phyloP scores from a whole-genome alignment of 352 stramenopile species.

The Pythium monospermum region DNA sequence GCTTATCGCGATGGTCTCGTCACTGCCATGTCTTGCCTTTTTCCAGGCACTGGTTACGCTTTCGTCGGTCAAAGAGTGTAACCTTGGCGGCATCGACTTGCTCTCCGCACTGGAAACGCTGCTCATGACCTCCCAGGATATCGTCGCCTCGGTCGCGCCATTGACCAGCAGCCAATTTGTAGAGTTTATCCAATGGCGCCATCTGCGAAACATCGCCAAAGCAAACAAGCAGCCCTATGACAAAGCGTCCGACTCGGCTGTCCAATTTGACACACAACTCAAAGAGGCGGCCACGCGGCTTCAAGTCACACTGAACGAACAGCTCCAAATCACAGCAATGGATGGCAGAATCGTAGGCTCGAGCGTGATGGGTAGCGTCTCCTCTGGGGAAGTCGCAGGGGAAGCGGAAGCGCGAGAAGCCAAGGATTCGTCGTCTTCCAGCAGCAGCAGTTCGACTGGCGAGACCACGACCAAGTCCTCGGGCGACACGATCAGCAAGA shows the following conservation, averaged over 20 bases:
- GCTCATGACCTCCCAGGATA: slow-evolving; percentile 50
- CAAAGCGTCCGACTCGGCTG: slow-evolving; percentile 38
- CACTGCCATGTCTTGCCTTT: slow-evolving; percentile 41
- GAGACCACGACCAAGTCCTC: background rate
- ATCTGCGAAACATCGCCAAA: slow-evolving; percentile 45
- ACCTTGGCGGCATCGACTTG: slow-evolving; percentile 41
- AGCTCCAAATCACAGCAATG: slow-evolving; percentile 5
- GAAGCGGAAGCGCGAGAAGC: too few species aligned
- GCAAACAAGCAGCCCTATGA: slow-evolving; percentile 42
- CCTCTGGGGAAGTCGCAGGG: too few species aligned
- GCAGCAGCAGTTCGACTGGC: too few species aligned
- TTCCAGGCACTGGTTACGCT: slow-evolving; percentile 35
- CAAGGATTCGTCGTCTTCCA: too few species aligned
- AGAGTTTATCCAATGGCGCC: slow-evolving; percentile 51
- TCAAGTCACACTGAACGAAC: slow-evolving; percentile 3
- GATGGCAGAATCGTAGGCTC: slow-evolving; percentile 2
- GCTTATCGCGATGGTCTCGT: slow-evolving; percentile 39
- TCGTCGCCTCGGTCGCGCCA: slow-evolving; percentile 22
- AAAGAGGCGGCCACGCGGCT: background rate
- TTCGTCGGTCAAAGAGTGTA: slow-evolving; percentile 41
- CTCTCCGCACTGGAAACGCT: slow-evolving; percentile 57
- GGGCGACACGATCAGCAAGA: too few species aligned
- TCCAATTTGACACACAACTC: slow-evolving; percentile 42
- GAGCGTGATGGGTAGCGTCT: too few species aligned
- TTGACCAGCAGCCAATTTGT: slow-evolving; percentile 37